phyloP scores from a whole-genome alignment of 2,329 filamentous ascomycete species.

The Pseudocercospora crystallina region DNA sequence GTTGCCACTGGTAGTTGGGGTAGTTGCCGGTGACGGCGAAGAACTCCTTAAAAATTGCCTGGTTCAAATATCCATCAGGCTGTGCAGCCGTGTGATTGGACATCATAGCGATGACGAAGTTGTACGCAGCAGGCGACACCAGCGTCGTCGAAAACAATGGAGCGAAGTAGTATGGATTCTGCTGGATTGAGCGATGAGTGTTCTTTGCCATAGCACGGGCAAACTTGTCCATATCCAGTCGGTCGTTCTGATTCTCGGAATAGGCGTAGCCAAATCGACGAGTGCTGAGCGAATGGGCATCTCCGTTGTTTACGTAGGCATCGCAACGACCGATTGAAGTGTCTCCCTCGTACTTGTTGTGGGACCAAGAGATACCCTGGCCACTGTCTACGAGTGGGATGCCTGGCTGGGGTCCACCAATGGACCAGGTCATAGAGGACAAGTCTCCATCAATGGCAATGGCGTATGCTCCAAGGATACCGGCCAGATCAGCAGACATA shows the following conservation, averaged over 20 bases:
- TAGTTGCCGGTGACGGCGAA: conserved; percentile 23
- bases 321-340: conserved; percentile 33
- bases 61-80: conserved; percentile 25
- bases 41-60: conserved; percentile 25
- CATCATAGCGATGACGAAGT: conserved; percentile 30
- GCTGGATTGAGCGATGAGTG: conserved; percentile 20
- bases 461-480: conserved; percentile 33
- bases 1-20: conserved; percentile 16
- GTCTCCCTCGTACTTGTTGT: conserved; percentile 39
- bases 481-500: conserved; percentile 12
- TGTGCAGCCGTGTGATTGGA: conserved; percentile 26
- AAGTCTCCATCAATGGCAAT: conserved; percentile 22
- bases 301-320: conserved; percentile 26
- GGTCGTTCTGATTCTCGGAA: conserved; percentile 1
- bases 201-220: background rate
- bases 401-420: conserved; percentile 26
- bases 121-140: conserved; percentile 28
- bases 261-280: conserved; percentile 24
- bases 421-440: conserved; percentile 25
- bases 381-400: background rate
- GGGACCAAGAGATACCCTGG: conserved; percentile 28
- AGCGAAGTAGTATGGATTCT: conserved; percentile 36
- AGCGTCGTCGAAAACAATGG: conserved; percentile 27
- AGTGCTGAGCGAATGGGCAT: conserved; percentile 18
- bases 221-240: conserved; percentile 22